Base-by-base conservation (phyloP, 2,329 filamentous ascomycete genomes). In the Exophiala sp. region DNA sequence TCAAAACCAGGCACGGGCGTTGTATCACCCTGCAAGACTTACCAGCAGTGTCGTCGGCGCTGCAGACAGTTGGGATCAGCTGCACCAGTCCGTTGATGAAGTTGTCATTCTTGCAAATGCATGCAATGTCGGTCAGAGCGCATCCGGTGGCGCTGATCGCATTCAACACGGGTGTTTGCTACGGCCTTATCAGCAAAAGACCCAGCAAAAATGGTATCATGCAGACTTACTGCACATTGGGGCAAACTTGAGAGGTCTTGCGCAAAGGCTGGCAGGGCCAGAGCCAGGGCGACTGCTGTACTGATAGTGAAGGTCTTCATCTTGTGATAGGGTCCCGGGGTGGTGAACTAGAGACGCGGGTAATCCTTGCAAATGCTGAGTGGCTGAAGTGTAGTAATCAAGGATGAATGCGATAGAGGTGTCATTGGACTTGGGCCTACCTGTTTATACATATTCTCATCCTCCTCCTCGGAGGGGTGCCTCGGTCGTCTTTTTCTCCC, bases 81-180 rank as follows among this genome's bases (percentile, higher is more conserved):
- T 48, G 2, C 14, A 48, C 23, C 13, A 48, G 21, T n/a, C 46
- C 46, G 16, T 43, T 43, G 46, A 48, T 24, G 39, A 48, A 48
- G 38, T 43, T 27, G 16, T 32, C 14, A 29, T 51, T 51, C 2
- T 37, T 34, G 37, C 48, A 51, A 13, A 51, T 42, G 30, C 48
- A 51, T 19, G 22, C 43, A 23, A 51, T 51, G 22, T 51, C 48
- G 10, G 37, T 43, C 14, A 51, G 38, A 40, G 24, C 9, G 27
- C 48, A 51, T 42, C 48, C 48, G 19, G 48, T 46, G 10, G 35
- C 27, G 24, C 48, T 46, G 43, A 51, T 41, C 10, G 41, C 48
- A 10, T 41, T 23, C 23, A 51, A 29, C 27, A 51, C 42, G 14
- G 48, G 48, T 32, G 38, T 27, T 51, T 51, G 48, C 48, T 51